These are phyloP conservation scores for Pichia rugopelliculosa DNA, from an alignment of 805 yeast species.

Conservation along the genomic window DNA sequence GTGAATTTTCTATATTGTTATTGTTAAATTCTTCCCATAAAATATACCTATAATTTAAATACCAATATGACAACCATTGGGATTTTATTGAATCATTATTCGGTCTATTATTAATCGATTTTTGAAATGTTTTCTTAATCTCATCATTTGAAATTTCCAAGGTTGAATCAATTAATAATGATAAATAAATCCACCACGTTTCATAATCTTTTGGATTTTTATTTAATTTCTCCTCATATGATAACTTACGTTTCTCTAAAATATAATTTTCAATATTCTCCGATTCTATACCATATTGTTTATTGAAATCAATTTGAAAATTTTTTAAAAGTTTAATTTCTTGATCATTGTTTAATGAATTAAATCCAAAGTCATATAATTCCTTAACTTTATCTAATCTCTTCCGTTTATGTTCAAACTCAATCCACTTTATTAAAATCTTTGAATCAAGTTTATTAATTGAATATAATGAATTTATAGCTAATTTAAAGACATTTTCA, in stretches of 20 bases:
- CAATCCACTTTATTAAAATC: slow-evolving; percentile 49
- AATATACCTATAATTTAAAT: slow-evolving; percentile 63
- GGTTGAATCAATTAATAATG: slow-evolving; percentile 36
- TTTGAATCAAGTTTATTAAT: slow-evolving; percentile 30
- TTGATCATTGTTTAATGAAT: slow-evolving; percentile 26
- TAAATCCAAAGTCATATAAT: slow-evolving; percentile 46
- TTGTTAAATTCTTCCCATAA: slow-evolving; percentile 47
- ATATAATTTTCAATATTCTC: slow-evolving; percentile 48
- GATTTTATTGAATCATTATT: slow-evolving; percentile 22
- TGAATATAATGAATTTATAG: slow-evolving; percentile 45
- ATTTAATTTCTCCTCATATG: slow-evolving; percentile 43
- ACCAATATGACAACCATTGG: slow-evolving; percentile 63
- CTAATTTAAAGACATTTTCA: slow-evolving; percentile 59
- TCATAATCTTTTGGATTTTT: slow-evolving; percentile 55
- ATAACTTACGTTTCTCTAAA: slow-evolving; percentile 43
- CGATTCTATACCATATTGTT: slow-evolving; percentile 46
- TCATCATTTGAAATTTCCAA: slow-evolving; percentile 20
- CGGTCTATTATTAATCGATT: slow-evolving; percentile 40
- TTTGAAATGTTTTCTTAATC: slow-evolving; percentile 33
- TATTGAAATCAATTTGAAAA: slow-evolving; percentile 52
- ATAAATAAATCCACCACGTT: slow-evolving; percentile 74
- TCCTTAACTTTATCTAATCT: slow-evolving; percentile 60
- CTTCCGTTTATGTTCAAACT: slow-evolving; percentile 56
- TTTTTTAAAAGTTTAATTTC: slow-evolving; percentile 33
- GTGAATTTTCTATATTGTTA: slow-evolving; percentile 37